Conservation (phyloP, 441 rosid genomes). For the Jatropha multifida region DNA sequence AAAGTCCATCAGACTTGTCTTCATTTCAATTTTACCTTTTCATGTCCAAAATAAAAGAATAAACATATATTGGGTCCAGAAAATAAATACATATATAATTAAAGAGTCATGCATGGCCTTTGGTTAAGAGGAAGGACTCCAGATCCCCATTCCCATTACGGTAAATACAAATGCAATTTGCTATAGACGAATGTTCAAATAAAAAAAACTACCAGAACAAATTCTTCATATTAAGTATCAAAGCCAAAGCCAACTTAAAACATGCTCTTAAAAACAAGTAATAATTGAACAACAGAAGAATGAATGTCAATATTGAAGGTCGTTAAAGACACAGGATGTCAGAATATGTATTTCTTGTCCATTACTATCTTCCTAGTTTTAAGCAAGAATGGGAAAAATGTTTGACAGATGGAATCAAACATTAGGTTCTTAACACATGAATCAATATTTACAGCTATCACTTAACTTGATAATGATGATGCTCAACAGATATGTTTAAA, state of each 20-base stretch:
- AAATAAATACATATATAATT: neutral
- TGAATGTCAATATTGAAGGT: neutral
- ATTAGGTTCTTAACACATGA: neutral
- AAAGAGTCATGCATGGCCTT: too few species aligned
- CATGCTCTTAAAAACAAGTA: neutral
- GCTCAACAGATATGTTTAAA: neutral
- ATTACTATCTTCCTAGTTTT: neutral
- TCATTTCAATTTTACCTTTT: neutral
- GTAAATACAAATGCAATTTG: too few species aligned
- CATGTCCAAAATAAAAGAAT: neutral
- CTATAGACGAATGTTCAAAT: too few species aligned
- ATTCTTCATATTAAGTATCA: neutral
- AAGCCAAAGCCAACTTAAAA: neutral
- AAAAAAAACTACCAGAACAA: neutral
- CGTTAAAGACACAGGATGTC: too few species aligned
- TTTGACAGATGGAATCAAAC: neutral
- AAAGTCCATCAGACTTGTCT: neutral
- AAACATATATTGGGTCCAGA: neutral
- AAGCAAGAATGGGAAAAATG: neutral
- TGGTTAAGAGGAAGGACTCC: too few species aligned
- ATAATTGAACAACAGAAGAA: neutral
- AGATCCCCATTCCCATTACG: too few species aligned
- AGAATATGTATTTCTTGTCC: neutral
- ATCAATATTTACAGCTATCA: conserved; percentile 2
- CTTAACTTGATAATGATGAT: neutral